phyloP scores from a whole-genome alignment of 2,329 filamentous ascomycete species.

The Stemphylium lycopersici region DNA sequence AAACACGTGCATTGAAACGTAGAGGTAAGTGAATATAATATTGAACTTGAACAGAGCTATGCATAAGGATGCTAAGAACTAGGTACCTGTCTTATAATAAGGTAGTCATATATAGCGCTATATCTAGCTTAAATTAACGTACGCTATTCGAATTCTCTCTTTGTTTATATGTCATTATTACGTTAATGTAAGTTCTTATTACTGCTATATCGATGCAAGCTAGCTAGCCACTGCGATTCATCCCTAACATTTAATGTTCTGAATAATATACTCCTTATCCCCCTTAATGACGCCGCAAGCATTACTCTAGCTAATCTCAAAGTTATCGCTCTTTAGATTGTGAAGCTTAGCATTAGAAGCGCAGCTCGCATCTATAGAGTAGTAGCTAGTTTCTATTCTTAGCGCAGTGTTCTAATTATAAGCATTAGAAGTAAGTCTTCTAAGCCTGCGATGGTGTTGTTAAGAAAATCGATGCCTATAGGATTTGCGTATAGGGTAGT shows the following conservation, averaged over 20 bases:
- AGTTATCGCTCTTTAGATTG: conserved; percentile 22
- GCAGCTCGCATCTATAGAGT: conserved; percentile 48
- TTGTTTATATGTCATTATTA: background rate
- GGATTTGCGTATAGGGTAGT: conserved; percentile 2
- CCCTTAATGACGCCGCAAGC: conserved; percentile 46
- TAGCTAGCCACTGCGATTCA: background rate
- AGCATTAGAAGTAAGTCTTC: conserved; percentile 15
- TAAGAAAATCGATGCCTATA: background rate
- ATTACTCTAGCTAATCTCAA: conserved; percentile 52
- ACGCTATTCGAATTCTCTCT: background rate
- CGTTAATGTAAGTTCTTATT: background rate
- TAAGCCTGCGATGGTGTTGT: background rate
- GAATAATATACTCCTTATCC: conserved; percentile 9
- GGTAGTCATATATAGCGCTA: background rate
- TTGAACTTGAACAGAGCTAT: too few species aligned
- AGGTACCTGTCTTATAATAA: background rate
- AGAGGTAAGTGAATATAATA: too few species aligned
- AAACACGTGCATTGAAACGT: too few species aligned
- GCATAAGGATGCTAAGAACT: too few species aligned
- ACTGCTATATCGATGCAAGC: background rate
- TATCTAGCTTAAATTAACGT: background rate
- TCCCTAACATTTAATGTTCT: conserved; percentile 5
- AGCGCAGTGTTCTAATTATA: conserved; percentile 48
- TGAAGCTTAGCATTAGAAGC: conserved; percentile 36
- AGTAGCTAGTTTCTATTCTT: conserved; percentile 50